Evolutionary conservation across 2,329 filamentous ascomycete species (phyloP).

Genomic region (Aureobasidium sp.): DNA sequence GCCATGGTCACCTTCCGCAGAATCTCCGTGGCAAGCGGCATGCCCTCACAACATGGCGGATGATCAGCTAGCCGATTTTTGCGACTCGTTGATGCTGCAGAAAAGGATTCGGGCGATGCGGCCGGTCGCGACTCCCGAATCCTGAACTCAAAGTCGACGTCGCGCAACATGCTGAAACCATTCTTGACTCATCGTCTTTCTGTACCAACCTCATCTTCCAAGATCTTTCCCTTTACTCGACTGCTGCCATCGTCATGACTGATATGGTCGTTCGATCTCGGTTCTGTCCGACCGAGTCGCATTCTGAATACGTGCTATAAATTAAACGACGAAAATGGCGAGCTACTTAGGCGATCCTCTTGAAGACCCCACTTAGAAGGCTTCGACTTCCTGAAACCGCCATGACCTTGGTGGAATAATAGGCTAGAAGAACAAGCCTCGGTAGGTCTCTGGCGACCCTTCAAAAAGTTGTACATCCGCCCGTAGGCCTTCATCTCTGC

Average conservation of each 20-base stretch:
- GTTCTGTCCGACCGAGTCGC: not conserved
- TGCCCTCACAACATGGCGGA: not conserved
- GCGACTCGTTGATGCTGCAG: not conserved
- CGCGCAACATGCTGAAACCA: not conserved
- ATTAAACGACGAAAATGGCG: not conserved
- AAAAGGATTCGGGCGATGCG: not conserved
- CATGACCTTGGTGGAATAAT: not conserved
- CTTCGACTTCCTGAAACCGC: slow-evolving; percentile 1
- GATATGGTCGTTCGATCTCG: not conserved
- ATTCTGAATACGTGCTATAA: not conserved
- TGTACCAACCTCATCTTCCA: not conserved
- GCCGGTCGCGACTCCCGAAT: not conserved
- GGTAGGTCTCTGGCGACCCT: not conserved
- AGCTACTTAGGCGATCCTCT: slow-evolving; percentile 1
- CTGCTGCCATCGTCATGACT: not conserved
- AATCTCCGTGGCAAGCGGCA: not conserved
- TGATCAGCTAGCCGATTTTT: not conserved
- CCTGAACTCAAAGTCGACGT: not conserved
- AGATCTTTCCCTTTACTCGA: not conserved
- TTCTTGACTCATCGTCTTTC: not conserved
- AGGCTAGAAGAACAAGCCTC: not conserved
- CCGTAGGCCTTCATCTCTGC: not conserved
- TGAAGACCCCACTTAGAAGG: not conserved
- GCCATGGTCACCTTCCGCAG: not conserved
- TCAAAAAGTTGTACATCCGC: not conserved